Evolutionary conservation across 1,284 basidiomycete species (phyloP).

Genomic region (Cutaneotrichosporon cutaneum): DNA sequence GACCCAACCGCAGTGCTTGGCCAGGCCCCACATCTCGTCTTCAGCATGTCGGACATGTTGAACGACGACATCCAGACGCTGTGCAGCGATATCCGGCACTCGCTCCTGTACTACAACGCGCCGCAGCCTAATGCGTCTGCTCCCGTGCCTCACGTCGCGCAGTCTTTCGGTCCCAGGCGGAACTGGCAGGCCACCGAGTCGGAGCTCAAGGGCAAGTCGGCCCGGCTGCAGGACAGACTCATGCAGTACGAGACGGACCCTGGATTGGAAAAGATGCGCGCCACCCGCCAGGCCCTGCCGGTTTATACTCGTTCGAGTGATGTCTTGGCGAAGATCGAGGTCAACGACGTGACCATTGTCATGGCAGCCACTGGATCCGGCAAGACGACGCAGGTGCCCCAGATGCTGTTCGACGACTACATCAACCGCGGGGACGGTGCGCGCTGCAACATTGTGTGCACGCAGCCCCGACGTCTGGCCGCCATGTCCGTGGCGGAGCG

Average conservation of each 20-base stretch:
- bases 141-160: slow-evolving; percentile 3
- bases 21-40: slow-evolving; percentile 68
- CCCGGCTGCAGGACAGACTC: slow-evolving; percentile 60
- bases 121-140: slow-evolving; percentile 37
- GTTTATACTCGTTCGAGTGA: slow-evolving; percentile 68
- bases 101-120: slow-evolving; percentile 56
- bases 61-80: slow-evolving; percentile 73
- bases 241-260: slow-evolving; percentile 67
- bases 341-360: slow-evolving; percentile 84
- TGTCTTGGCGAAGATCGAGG: slow-evolving; percentile 67
- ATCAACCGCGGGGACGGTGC: slow-evolving; percentile 77
- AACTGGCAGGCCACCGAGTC: slow-evolving; percentile 35
- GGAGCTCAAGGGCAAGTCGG: slow-evolving; percentile 61
- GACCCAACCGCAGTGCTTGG: slow-evolving; percentile 54
- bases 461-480: slow-evolving; percentile 88
- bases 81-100: slow-evolving; percentile 65
- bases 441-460: slow-evolving; percentile 87
- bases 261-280: slow-evolving; percentile 65
- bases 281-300: slow-evolving; percentile 67
- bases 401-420: slow-evolving; percentile 83
- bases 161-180: not conserved
- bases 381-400: slow-evolving; percentile 94
- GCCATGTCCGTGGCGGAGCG: slow-evolving; percentile 91
- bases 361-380: slow-evolving; percentile 96
- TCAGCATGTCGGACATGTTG: slow-evolving; percentile 67